phyloP scores from a whole-genome alignment of 306 rosid species.

The Acacia confusa region DNA sequence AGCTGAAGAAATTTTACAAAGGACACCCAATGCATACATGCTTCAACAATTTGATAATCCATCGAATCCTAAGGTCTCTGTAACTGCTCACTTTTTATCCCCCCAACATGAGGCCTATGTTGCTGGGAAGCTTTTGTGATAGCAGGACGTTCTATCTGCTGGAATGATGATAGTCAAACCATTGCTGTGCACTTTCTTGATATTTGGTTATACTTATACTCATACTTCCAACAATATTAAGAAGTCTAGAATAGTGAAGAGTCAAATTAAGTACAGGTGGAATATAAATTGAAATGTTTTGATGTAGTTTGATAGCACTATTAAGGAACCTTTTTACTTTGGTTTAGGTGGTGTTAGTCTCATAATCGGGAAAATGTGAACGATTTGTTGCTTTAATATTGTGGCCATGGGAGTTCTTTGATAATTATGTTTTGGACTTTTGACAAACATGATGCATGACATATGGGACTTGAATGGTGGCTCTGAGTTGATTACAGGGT shows the following conservation, averaged over 20 bases:
- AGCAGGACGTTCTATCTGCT: slow-evolving; percentile 9
- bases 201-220: background rate
- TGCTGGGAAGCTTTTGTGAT: background rate
- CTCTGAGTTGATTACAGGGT: background rate
- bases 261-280: background rate
- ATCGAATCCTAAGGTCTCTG: slow-evolving; percentile 91
- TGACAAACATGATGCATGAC: background rate
- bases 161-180: background rate
- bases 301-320: background rate
- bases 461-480: background rate
- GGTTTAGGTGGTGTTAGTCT: background rate
- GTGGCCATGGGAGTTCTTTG: background rate
- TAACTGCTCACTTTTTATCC: slow-evolving; percentile 14
- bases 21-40: slow-evolving; percentile 81
- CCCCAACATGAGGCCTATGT: slow-evolving; percentile 14
- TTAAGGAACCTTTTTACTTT: background rate
- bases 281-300: background rate
- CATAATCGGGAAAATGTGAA: slow-evolving; percentile 9
- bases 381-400: background rate
- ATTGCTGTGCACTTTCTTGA: background rate
- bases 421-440: background rate
- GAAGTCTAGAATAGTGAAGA: slow-evolving; percentile 12
- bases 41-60: slow-evolving; percentile 99
- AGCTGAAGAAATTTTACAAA: slow-evolving; percentile 88
- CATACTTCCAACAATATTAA: slow-evolving; percentile 14